Evolutionary conservation across 2,329 filamentous ascomycete genomes (phyloP).

Genomic region (Colletotrichum tanaceti): DNA sequence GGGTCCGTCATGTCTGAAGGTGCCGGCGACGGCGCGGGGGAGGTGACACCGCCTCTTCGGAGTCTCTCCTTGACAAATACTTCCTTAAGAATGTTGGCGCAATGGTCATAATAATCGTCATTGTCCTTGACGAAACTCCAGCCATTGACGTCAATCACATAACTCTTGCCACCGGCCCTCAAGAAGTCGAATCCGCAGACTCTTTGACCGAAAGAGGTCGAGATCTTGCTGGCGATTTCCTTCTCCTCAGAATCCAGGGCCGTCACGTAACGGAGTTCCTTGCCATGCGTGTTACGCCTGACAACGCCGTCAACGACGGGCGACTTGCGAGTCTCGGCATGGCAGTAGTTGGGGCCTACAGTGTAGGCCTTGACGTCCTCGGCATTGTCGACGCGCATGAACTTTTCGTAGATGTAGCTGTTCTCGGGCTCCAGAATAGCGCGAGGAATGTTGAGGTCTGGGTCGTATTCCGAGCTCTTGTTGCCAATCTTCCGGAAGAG

Average conservation of each 20-base stretch:
- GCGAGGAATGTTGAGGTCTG: conserved; percentile 79
- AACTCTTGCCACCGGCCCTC: conserved; percentile 88
- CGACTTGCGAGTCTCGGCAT: conserved; percentile 96
- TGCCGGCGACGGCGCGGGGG: conserved; percentile 63
- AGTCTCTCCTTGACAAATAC: conserved; percentile 87
- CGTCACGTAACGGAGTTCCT: conserved; percentile 96
- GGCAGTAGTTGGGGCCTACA: conserved; percentile 91
- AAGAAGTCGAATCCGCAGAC: conserved; percentile 97
- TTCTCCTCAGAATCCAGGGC: conserved; percentile 83
- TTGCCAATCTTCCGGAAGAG: conserved; percentile 98
- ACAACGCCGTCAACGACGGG: conserved; percentile 97
- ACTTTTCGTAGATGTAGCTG: conserved; percentile 97
- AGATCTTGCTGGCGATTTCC: conserved; percentile 88
- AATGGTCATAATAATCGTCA: conserved; percentile 96
- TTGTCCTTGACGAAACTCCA: conserved; percentile 99
- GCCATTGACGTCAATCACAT: conserved; percentile 98
- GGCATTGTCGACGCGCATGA: conserved; percentile 94
- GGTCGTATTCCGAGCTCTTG: conserved; percentile 96
- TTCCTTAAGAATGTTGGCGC: conserved; percentile 84
- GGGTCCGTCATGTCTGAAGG: conserved; percentile 55
- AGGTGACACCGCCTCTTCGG: conserved; percentile 69
- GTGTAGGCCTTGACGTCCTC: conserved; percentile 99
- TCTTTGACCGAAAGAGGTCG: conserved; percentile 89
- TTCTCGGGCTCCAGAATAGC: conserved; percentile 82
- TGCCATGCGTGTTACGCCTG: conserved; percentile 94